Conservation (phyloP, 2,329 filamentous ascomycete genomes). For the Fusarium lyarnte region DNA sequence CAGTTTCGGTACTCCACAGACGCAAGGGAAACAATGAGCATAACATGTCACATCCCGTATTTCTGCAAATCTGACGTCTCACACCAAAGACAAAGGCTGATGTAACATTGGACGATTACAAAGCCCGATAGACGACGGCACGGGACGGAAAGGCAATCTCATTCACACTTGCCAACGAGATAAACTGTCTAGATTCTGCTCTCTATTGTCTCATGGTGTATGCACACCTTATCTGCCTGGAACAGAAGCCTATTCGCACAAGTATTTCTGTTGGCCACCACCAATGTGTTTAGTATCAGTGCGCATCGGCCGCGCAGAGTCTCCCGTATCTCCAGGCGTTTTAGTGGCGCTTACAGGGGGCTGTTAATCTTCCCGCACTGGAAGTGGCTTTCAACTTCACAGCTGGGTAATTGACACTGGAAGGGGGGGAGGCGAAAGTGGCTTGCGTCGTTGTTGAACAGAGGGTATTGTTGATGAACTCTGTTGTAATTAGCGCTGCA, state of each 20-base stretch:
- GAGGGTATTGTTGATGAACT: not conserved
- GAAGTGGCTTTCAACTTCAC: not conserved
- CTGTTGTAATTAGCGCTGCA: not conserved
- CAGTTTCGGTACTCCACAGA: not conserved
- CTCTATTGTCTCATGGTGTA: not conserved
- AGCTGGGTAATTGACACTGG: not conserved
- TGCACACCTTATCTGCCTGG: not conserved
- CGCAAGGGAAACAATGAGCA: constrained; percentile 1
- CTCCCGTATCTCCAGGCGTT: not conserved
- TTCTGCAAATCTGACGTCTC: not conserved
- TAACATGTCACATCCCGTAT: constrained; percentile 8
- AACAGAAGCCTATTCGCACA: too few relatives aligned
- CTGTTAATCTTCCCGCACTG: not conserved
- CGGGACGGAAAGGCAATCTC: constrained; percentile 10
- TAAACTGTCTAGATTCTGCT: not conserved
- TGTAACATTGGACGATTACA: not conserved
- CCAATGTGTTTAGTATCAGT: not conserved
- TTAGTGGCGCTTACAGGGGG: not conserved
- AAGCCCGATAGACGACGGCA: not conserved
- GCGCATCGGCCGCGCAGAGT: not conserved
- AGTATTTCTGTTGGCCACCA: not conserved
- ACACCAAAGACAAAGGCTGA: not conserved
- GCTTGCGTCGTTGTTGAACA: not conserved
- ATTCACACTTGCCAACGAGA: not conserved
- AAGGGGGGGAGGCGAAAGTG: not conserved